Evolutionary conservation across 129 eudicot genomes (phyloP).

Genomic region (Chrysanthemum lavandulifolium): DNA sequence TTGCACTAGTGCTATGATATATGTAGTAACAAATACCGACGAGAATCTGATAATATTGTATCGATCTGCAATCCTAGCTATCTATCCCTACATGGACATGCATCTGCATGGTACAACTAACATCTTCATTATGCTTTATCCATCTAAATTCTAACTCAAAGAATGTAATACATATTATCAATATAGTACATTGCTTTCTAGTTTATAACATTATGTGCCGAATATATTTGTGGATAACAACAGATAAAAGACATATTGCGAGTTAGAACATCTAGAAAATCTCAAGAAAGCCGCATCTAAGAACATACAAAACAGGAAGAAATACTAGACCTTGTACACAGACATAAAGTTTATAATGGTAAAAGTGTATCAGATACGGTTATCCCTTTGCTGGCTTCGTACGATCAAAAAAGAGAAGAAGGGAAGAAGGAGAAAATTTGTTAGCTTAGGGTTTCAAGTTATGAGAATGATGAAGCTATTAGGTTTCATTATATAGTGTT

Average conservation of each 20-base stretch:
- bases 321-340: not conserved
- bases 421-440: no score
- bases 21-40: no score
- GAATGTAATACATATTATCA: not conserved
- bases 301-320: not conserved
- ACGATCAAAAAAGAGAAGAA: no score
- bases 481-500: no score
- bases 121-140: not conserved
- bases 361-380: no score
- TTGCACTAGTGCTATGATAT: no score
- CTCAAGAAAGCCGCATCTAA: slow-evolving; percentile 7
- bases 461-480: no score
- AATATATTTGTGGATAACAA: slow-evolving; percentile 8
- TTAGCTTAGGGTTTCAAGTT: no score
- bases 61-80: not conserved
- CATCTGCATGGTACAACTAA: not conserved
- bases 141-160: slow-evolving; percentile 30
- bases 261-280: not conserved
- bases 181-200: not conserved
- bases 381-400: slow-evolving; percentile 44
- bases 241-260: slow-evolving; percentile 3
- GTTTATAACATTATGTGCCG: slow-evolving; percentile 5
- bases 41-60: no score
- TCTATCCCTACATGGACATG: not conserved
- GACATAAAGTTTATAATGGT: no score